These are phyloP conservation scores for Gossypium armourianum DNA, from an alignment of 441 rosid genomes.

Conservation along the genomic window DNA sequence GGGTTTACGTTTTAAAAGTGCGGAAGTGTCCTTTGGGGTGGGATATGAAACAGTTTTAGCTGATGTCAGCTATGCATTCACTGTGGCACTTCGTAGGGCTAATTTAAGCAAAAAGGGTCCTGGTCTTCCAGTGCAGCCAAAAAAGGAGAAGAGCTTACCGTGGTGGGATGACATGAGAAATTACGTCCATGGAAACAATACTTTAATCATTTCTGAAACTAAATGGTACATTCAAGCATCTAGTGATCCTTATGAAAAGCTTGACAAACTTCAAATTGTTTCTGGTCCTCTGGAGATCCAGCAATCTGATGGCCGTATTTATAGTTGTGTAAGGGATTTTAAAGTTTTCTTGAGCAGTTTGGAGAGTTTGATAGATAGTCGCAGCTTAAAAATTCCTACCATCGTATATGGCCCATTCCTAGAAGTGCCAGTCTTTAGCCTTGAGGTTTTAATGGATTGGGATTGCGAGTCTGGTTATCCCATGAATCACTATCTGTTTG, in stretches of 20 bases:
- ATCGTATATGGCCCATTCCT: constrained; percentile 49
- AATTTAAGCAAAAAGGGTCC: constrained; percentile 67
- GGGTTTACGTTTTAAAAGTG: constrained; percentile 62
- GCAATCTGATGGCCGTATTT: constrained; percentile 84
- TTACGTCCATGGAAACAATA: constrained; percentile 69
- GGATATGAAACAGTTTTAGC: constrained; percentile 95
- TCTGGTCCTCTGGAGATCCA: constrained; percentile 68
- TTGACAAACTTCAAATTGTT: constrained; percentile 65
- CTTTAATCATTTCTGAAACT: constrained; percentile 58
- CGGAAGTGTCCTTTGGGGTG: constrained; percentile 76
- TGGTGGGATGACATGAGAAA: constrained; percentile 99
- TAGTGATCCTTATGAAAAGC: constrained; percentile 89
- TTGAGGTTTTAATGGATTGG: constrained; percentile 92
- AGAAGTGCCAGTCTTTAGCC: constrained; percentile 60
- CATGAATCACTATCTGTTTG: constrained; percentile 77
- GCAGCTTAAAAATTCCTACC: constrained; percentile 51
- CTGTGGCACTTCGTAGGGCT: constrained; percentile 98
- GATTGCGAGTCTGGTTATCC: constrained; percentile 83
- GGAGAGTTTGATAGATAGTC: constrained; percentile 63
- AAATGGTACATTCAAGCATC: constrained; percentile 72
- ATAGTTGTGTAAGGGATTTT: constrained; percentile 56
- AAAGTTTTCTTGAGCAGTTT: constrained; percentile 76
- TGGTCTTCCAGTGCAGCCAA: constrained; percentile 41
- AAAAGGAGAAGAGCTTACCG: constrained; percentile 85
- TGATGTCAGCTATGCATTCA: constrained; percentile 90